Base-by-base conservation (phyloP, 352 stramenopile genomes). In the Globisporangium iwayamae region DNA sequence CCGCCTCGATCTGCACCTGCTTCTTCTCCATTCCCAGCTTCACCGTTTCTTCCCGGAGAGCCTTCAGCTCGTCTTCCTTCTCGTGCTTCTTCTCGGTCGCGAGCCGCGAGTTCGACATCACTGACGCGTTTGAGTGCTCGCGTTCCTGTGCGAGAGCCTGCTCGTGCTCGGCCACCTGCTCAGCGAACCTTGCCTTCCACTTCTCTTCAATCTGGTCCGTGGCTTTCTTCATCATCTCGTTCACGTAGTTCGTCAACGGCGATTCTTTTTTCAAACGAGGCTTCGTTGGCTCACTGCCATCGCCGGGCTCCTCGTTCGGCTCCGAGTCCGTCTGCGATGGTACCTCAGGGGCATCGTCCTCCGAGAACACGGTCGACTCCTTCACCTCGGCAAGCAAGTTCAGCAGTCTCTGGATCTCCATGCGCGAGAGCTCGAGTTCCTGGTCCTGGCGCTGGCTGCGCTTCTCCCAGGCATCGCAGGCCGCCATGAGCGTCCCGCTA, bases 201-300 rank as follows among this genome's bases (percentile, higher is more conserved):
- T 91, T 93, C 30, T 90, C 78, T 62, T 93, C 83, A 47, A 93
- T 93, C 57, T 90, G 82, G 45, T 93, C 81, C 1, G 85, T 91
- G 3, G 85, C 85, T 41, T 86, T 85, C 46, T 89, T 82, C 45
- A 93, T 62, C 54, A 91, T 87, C 39, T 81, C 72, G 30, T 83
- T 81, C 51, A 93, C 81, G 62, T 87, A 91, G n/a, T 73, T 77
- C 0, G 83, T 90, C 34, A 92, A 53, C 14, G 83, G 83, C n/a
- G 83, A 90, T 45, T 90, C 79, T 4, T 54, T 62, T 14, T 64
- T 63, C 62, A 58, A 34, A 48, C 56, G 56, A 2, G 56, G 63
- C 32, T 60, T 61, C 39, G 41, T 14, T 6, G 50, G n/a, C 45
- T 68, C 62, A 5, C 36, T 20, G 14, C 57, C 50, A 20, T 61